A percentile compares a stretch with the other conserved stretches of the same genome.
Conservation (phyloP, 345 rosid genomes). For the Euphorbia tirucalli region DNA sequence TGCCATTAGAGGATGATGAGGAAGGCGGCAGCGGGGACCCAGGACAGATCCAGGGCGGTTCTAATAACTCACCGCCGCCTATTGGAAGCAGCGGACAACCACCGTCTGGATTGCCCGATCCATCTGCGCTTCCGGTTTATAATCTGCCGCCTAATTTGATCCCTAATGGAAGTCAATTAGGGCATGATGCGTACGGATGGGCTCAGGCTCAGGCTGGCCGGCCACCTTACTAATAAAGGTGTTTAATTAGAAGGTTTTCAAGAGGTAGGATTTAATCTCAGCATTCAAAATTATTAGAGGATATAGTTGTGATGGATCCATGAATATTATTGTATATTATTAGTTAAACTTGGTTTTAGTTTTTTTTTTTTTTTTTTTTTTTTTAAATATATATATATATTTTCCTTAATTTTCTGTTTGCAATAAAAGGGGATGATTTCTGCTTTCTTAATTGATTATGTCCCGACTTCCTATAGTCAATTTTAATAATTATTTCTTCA, state of each 20-base stretch:
- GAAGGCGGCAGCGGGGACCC: conserved; percentile 34
- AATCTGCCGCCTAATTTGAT: conserved; percentile 65
- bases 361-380: not conserved
- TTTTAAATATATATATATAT: too few species aligned
- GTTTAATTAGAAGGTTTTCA: too few species aligned
- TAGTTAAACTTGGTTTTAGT: not conserved
- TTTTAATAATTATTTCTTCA: conserved; percentile 1
- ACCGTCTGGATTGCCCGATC: conserved; percentile 44
- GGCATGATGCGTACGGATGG: conserved; percentile 66
- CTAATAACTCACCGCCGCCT: conserved; percentile 43
- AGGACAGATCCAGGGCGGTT: conserved; percentile 47
- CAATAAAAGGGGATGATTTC: conserved; percentile 17
- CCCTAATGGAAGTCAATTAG: conserved; percentile 65
- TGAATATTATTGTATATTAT: conserved; percentile 11
- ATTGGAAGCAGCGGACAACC: conserved; percentile 42
- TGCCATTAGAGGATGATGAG: conserved; percentile 74
- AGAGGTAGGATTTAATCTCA: conserved; percentile 4
- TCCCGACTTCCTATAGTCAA: not conserved
- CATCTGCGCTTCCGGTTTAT: conserved; percentile 47
- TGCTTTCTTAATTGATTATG: conserved; percentile 17
- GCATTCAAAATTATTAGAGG: not conserved
- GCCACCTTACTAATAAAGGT: conserved; percentile 51
- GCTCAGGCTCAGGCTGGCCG: conserved; percentile 45
- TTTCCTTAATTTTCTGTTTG: conserved; percentile 13
- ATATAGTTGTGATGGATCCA: conserved; percentile 18